phyloP scores from a whole-genome alignment of 2,329 filamentous ascomycete species.

The Orbilia quercus region DNA sequence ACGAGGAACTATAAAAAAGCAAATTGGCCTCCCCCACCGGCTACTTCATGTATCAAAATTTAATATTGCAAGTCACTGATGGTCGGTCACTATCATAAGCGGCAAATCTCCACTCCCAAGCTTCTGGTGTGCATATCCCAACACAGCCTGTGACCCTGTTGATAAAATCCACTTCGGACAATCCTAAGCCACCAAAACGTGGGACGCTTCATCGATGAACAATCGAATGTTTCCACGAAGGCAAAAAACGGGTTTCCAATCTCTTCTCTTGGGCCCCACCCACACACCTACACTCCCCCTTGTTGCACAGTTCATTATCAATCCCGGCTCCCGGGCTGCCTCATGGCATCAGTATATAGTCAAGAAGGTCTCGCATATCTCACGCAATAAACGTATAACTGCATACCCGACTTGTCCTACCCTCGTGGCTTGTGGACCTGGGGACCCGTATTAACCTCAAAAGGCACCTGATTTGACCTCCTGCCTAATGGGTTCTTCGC shows the following conservation, averaged over 20 bases:
- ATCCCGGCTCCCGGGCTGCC: slow-evolving; percentile 44
- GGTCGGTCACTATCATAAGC: slow-evolving; percentile 30
- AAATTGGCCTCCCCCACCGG: slow-evolving; percentile 22
- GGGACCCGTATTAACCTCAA: slow-evolving; percentile 50
- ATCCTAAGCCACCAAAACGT: slow-evolving; percentile 52
- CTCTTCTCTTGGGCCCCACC: slow-evolving; percentile 25
- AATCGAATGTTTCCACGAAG: slow-evolving; percentile 36
- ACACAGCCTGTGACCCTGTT: slow-evolving; percentile 27
- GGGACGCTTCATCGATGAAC: slow-evolving; percentile 37
- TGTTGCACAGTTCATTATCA: slow-evolving; percentile 22
- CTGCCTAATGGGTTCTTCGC: slow-evolving; percentile 50
- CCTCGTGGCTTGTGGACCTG: slow-evolving; percentile 45
- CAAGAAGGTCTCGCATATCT: slow-evolving; percentile 25
- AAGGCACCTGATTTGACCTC: slow-evolving; percentile 46
- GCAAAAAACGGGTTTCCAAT: slow-evolving; percentile 36
- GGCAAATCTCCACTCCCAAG: slow-evolving; percentile 47
- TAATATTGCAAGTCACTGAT: slow-evolving; percentile 6
- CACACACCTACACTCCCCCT: slow-evolving; percentile 21
- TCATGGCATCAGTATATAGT: slow-evolving; percentile 27
- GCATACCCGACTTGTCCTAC: slow-evolving; percentile 30
- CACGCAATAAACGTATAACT: slow-evolving; percentile 34
- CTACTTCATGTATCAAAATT: slow-evolving; percentile 36
- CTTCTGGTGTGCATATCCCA: slow-evolving; percentile 17
- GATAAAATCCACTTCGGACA: slow-evolving; percentile 34
- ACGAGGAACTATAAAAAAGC: slow-evolving; percentile 15